phyloP scores from a whole-genome alignment of 2,329 filamentous ascomycete genomes.

The Ascochyta lentis region DNA sequence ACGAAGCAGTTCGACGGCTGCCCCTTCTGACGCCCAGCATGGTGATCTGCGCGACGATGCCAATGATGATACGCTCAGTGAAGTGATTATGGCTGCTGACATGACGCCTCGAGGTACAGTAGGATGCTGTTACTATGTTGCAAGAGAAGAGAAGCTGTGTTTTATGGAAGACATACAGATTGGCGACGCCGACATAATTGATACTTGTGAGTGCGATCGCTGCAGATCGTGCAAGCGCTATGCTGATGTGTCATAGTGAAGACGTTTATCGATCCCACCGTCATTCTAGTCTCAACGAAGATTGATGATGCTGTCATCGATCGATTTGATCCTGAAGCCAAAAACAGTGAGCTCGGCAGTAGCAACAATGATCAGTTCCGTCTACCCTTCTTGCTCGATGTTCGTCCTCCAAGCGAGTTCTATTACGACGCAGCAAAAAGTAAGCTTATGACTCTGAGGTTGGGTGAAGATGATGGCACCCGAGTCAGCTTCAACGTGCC shows the following conservation, averaged over 20 bases:
- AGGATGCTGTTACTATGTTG: slow-evolving; percentile 84
- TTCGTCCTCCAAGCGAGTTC: slow-evolving; percentile 76
- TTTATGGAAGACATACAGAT: slow-evolving; percentile 78
- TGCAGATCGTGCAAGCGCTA: background rate
- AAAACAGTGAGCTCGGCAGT: slow-evolving; percentile 37
- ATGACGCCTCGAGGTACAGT: slow-evolving; percentile 72
- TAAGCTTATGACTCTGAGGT: slow-evolving; percentile 67
- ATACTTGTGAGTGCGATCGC: slow-evolving; percentile 48
- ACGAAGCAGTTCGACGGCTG: slow-evolving; percentile 1
- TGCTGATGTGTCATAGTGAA: slow-evolving; percentile 56
- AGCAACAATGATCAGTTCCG: slow-evolving; percentile 55
- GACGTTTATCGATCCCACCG: slow-evolving; percentile 66
- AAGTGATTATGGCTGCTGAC: slow-evolving; percentile 82
- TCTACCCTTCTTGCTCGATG: slow-evolving; percentile 68
- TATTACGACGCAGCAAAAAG: slow-evolving; percentile 69
- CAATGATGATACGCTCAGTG: slow-evolving; percentile 62
- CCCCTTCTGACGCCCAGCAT: slow-evolving; percentile 9
- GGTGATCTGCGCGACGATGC: slow-evolving; percentile 35
- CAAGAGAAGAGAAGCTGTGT: slow-evolving; percentile 71
- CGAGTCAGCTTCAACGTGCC: slow-evolving; percentile 67
- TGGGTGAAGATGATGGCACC: slow-evolving; percentile 57
- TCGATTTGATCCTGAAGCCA: slow-evolving; percentile 54
- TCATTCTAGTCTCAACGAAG: slow-evolving; percentile 64
- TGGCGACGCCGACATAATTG: slow-evolving; percentile 68
- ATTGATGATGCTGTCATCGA: slow-evolving; percentile 59